Base-by-base conservation (phyloP, 208 protist genomes). In the Hexamita inflata region DNA sequence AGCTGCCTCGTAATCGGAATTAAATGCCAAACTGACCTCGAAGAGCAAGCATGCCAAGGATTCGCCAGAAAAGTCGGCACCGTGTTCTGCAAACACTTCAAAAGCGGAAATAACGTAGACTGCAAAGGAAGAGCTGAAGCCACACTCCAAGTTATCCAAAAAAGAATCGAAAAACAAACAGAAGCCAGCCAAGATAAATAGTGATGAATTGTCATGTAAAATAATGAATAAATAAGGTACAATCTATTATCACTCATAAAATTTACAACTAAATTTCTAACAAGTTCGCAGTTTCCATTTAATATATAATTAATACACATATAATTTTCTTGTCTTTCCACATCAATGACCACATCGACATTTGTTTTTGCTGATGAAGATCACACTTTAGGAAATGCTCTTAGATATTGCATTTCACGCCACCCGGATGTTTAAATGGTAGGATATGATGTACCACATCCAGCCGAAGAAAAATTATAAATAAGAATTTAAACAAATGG, bases 401-500 rank as follows among this genome's bases (percentile, higher is more conserved):
- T 70, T 49, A n/a, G 32, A 15, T 70, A 45, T 45, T 70, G 64
- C n/a, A 15, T 70, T 24, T 42, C 9, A 11, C 42, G 35, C 7
- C 11, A 70, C 35, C 64, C 64, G 7, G 40, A 35, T 38, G 64
- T 70, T 38, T 9, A 15, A 30, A 15, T 70, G 9, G 64, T 34
- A 28, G 64, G 64, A 35, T 70, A 70, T 38, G 26, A n/a, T 49
- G 64, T 70, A 15, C 64, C 64, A 45, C 64, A 70, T 34, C 64
- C 64, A 35, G 64, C 64, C 15, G 64, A 70, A 45, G 30, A n/a
- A n/a, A 45, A 13, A 19, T 19, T 70, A 24, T 42, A 70, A n/a
- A 19, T 70, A 49, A n/a, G 64, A 29, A n/a, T 70, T 49, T 38
- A 70, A 70, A 49, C 64, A n/a, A n/a, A n/a, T n/a, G n/a, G n/a